Evolutionary conservation across 2,329 filamentous ascomycete genomes (phyloP).

Genomic region (Colletotrichum sublineola): DNA sequence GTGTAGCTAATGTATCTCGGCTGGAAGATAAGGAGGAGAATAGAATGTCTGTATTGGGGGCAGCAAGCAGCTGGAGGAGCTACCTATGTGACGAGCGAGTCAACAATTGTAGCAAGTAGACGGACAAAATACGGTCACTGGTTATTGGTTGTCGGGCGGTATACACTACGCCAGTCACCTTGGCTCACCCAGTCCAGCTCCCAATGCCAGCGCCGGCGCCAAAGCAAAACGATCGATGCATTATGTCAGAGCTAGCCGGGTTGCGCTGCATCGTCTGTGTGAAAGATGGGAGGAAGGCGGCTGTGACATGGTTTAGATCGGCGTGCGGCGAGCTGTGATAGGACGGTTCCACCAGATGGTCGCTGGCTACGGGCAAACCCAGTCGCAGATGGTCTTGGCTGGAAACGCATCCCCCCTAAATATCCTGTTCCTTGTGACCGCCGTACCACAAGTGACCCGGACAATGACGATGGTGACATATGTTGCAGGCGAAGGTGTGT

Average conservation of each 20-base stretch:
- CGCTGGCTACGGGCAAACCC: neutral
- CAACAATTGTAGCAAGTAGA: neutral
- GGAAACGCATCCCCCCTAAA: neutral
- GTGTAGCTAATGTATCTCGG: constrained; percentile 31
- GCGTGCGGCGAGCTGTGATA: constrained; percentile 28
- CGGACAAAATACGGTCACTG: constrained; percentile 29
- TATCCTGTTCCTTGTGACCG: constrained; percentile 26
- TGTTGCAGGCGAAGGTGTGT: constrained; percentile 38
- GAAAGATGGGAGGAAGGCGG: constrained; percentile 10
- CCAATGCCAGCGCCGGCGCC: constrained; percentile 38
- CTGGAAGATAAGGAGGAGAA: neutral
- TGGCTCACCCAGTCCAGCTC: constrained; percentile 41
- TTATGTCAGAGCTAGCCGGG: constrained; percentile 35
- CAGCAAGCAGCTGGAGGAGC: neutral
- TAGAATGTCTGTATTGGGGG: neutral
- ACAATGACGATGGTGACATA: constrained; percentile 34
- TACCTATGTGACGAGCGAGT: neutral
- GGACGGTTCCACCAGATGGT: constrained; percentile 31
- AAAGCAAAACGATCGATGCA: constrained; percentile 24
- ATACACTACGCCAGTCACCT: constrained; percentile 15
- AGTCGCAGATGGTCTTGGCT: constrained; percentile 29
- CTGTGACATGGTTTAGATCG: constrained; percentile 40
- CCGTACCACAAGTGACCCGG: constrained; percentile 15
- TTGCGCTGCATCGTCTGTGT: constrained; percentile 24
- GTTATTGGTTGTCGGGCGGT: constrained; percentile 36